phyloP scores from a whole-genome alignment of 495 filamentous ascomycete genomes.

The Podospora pseudocomata region DNA sequence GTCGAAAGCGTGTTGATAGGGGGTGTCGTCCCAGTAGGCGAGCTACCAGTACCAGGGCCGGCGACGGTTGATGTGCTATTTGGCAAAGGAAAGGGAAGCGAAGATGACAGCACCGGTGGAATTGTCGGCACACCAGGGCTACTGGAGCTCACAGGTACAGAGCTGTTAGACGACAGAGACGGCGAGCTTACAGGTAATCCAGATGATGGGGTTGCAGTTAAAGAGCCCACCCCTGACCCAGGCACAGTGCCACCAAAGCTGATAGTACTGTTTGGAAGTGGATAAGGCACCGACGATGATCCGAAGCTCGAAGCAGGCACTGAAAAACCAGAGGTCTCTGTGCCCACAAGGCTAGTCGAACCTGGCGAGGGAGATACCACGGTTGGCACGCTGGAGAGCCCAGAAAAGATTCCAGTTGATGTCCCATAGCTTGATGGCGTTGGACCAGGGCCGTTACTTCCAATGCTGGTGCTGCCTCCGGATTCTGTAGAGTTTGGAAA shows the following conservation, averaged over 20 bases:
- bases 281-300: background rate
- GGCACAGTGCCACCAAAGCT: background rate
- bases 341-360: background rate
- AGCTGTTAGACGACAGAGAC: background rate
- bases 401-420: background rate
- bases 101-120: background rate
- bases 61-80: constrained; percentile 12
- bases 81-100: constrained; percentile 12
- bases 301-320: background rate
- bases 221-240: background rate
- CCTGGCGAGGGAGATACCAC: background rate
- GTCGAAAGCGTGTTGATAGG: constrained; percentile 5
- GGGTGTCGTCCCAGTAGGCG: constrained; percentile 4
- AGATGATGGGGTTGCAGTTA: background rate
- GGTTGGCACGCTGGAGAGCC: background rate
- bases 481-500: constrained; percentile 8
- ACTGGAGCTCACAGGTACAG: background rate
- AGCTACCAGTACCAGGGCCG: constrained; percentile 12
- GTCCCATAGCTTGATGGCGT: background rate
- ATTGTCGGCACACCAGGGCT: background rate
- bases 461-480: background rate
- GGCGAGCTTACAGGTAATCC: background rate
- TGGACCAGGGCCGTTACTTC: background rate
- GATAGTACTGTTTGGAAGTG: constrained; percentile 5
- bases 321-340: background rate